Base-by-base conservation (phyloP, 768 basidiomycete species). In the Termitomyces heimii region DNA sequence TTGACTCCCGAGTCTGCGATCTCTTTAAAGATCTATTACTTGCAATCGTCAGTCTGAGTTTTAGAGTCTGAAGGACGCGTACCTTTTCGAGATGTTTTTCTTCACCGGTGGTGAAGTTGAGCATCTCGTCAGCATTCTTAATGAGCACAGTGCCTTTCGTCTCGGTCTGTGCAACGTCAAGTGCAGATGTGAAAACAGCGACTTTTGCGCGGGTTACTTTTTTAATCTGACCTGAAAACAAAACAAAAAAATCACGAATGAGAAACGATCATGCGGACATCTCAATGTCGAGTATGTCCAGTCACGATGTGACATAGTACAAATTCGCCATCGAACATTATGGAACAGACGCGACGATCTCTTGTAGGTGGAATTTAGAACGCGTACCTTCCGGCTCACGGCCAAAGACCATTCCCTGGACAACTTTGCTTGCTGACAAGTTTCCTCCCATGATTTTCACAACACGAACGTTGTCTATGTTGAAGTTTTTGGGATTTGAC, bases 401-500 rank as follows among this genome's bases (percentile, higher is more conserved):
- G 37, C 93, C 93, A 62, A 98, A 98, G 0, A 99, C 97, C 97
- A 99, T 99, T 51, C 97, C 97, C 62, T 90, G 84, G 5, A 99
- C 89, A 5, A 99, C 95, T 55, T 80, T 84, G 72, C 94, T 96
- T 24, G 78, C 82, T 4, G 84, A 71, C n/a, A 99, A 74, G 65
- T 82, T 89, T 32, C 97, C 92, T 55, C 97, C 97, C 84, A 99
- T 88, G 60, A 99, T 98, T 75, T 98, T 99, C 66, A 99, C 97
- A 26, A 99, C 96, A 10, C 97, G 86, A 0, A 99, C 92, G 65
- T 94, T 95, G 72, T 99, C 97, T 29, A 98, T 94, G 72, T 97
- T 98, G 83, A 98, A 99, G 71, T 92, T 87, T 68, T 88, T 88
- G 8, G 85, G 83, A 68, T 91, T 92, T 1, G 78, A 69, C 4